Conservation (phyloP, 2,329 filamentous ascomycete species). For the Penicillium palitans region DNA sequence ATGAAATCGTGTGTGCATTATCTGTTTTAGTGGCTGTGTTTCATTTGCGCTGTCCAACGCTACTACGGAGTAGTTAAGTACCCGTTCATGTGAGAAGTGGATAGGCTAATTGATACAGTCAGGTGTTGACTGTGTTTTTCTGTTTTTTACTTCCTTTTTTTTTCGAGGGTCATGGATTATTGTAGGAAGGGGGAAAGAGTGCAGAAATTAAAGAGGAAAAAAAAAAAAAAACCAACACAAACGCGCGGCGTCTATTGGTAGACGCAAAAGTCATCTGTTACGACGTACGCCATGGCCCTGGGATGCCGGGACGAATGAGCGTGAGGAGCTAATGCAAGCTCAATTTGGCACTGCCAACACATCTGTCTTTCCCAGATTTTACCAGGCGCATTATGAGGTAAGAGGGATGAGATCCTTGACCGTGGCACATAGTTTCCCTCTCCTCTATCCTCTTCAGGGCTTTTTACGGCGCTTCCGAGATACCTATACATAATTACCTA, state of each 20-base stretch:
- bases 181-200: background rate
- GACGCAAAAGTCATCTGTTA: conserved; percentile 26
- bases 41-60: conserved; percentile 9
- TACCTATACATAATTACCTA: background rate
- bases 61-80: background rate
- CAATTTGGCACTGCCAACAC: conserved; percentile 27
- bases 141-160: background rate
- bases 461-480: background rate
- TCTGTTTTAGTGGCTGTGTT: conserved; percentile 18
- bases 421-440: background rate
- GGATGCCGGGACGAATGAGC: conserved; percentile 19
- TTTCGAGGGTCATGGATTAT: background rate
- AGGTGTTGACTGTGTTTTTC: background rate
- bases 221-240: conserved; percentile 27
- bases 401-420: conserved; percentile 3
- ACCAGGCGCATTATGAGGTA: conserved; percentile 3
- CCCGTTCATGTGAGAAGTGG: conserved; percentile 6
- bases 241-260: conserved; percentile 29
- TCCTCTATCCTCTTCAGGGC: conserved; percentile 1
- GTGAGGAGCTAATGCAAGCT: conserved; percentile 23
- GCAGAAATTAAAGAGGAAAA: conserved; percentile 2
- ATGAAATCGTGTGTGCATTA: conserved; percentile 14
- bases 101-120: background rate
- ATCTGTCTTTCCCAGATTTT: conserved; percentile 12
- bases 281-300: conserved; percentile 24